Percentiles rank a stretch among this genome's conserved stretches.
phyloP scores from a whole-genome alignment of 805 yeast species.

The Sporopachydermia quercuum region DNA sequence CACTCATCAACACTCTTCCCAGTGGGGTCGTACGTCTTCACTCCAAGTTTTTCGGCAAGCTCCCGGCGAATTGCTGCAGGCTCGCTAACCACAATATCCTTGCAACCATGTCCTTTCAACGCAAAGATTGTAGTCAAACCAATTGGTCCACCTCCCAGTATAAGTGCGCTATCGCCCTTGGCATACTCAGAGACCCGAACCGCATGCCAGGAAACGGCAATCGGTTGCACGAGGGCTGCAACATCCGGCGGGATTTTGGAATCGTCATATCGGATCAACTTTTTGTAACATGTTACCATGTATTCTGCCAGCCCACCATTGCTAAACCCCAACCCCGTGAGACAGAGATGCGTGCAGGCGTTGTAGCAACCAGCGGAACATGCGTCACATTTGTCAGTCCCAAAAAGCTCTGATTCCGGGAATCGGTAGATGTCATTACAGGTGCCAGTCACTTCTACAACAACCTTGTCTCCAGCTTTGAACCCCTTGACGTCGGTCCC shows the following conservation, averaged over 20 bases:
- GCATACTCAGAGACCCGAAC: slow-evolving; percentile 28
- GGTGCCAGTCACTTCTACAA: slow-evolving; percentile 42
- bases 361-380: slow-evolving; percentile 33
- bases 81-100: slow-evolving; percentile 41
- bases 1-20: slow-evolving; percentile 17
- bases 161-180: slow-evolving; percentile 31
- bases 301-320: slow-evolving; percentile 38
- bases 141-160: slow-evolving; percentile 50
- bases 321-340: slow-evolving; percentile 36
- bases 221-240: slow-evolving; percentile 43
- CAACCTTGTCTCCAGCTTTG: slow-evolving; percentile 38
- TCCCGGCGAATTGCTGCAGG: slow-evolving; percentile 49
- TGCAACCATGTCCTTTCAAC: slow-evolving; percentile 31
- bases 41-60: slow-evolving; percentile 36
- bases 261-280: background rate
- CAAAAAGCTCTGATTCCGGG: slow-evolving; percentile 20
- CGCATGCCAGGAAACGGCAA: slow-evolving; percentile 48
- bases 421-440: slow-evolving; percentile 32
- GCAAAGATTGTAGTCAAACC: slow-evolving; percentile 46
- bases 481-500: slow-evolving; percentile 29
- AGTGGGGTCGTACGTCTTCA: slow-evolving; percentile 28
- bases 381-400: slow-evolving; percentile 24
- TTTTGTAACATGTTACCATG: slow-evolving; percentile 21
- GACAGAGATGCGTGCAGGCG: slow-evolving; percentile 31
- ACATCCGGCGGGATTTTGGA: slow-evolving; percentile 31